phyloP scores from a whole-genome alignment of 805 yeast genomes.

The Teunomyces pallodes region DNA sequence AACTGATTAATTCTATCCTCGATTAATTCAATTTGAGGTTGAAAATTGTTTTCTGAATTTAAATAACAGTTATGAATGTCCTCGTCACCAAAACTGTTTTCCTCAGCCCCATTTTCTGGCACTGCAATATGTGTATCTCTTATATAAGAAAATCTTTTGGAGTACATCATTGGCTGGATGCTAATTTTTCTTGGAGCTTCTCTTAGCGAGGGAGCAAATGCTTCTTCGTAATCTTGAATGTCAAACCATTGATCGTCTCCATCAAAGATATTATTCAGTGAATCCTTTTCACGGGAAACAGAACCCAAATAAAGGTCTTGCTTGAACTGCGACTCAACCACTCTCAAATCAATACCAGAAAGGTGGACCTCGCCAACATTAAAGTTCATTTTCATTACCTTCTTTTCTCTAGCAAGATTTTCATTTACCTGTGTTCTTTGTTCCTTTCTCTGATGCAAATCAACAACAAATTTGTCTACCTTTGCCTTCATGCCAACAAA shows the following conservation, averaged over 20 bases:
- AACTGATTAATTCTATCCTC: constrained; percentile 27
- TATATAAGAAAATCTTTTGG: constrained; percentile 69
- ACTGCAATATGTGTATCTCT: constrained; percentile 46
- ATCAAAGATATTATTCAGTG: constrained; percentile 44
- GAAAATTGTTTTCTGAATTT: constrained; percentile 23
- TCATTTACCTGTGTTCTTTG: constrained; percentile 36
- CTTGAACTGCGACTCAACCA: constrained; percentile 47
- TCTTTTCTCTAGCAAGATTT: constrained; percentile 46
- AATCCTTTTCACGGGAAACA: constrained; percentile 2
- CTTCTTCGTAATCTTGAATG: constrained; percentile 58
- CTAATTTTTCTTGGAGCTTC: constrained; percentile 41
- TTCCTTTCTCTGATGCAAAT: constrained; percentile 42
- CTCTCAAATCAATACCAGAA: constrained; percentile 57
- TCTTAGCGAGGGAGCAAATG: constrained; percentile 40
- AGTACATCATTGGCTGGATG: constrained; percentile 59
- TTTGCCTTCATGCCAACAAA: constrained; percentile 65
- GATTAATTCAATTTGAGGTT: constrained; percentile 26
- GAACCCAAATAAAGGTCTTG: constrained; percentile 22
- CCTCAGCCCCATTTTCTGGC: constrained; percentile 9
- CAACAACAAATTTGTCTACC: constrained; percentile 36
- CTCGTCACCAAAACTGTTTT: constrained; percentile 22
- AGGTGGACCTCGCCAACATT: constrained; percentile 62
- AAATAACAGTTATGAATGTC: constrained; percentile 30
- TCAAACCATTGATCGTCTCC: constrained; percentile 63
- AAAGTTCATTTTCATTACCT: constrained; percentile 56